Base-by-base conservation (phyloP, 371 early-diverging fungal species). In the Saksenaea oblongispora region DNA sequence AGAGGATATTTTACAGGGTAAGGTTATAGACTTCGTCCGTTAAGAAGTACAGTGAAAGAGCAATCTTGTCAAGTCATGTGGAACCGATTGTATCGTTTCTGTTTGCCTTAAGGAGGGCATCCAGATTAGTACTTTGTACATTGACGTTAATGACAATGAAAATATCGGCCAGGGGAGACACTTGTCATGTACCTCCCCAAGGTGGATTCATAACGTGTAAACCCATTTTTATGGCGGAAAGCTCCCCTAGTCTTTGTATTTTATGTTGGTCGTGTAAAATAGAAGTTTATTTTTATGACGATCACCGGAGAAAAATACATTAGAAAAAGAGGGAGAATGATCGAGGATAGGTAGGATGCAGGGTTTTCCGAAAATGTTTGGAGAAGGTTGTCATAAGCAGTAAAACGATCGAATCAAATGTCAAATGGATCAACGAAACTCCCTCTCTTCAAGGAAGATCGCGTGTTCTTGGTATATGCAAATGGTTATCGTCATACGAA, bases 91-190 rank as follows among this genome's bases (percentile, higher is more conserved):
- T 11, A 22, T n/a, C 51, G 22, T 22, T 47, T 22, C 22, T 22
- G 2, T 10, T 47, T 47, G n/a, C 51, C 51, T 47, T 18, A 47
- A 17, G 10, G 9, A 47, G 51, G 7, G 22, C 10, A 11, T n/a
- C 39, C 39, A 39, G 39, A 39, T 39, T 14, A 39, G 39, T 11
- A 22, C 51, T 47, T 47, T 47, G 24, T 47, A 22, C 51, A 26
- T 47, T 47, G 51, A 47, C 51, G 10, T 47, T 47, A 47, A 47
- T 47, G 51, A 47, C 51, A 47, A 47, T 47, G 51, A 47, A 47
- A 47, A 47, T 47, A 47, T 47, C 5, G 26, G 11, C 24, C 17
- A 47, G 26, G 47, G 11, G 51, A 47, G 2, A 47, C 5, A 14
- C 18, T 41, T 47, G 51, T 24, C 51, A 47, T 47, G 22, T 10